Conservation (phyloP, 2,329 filamentous ascomycete species). For the Westerdykella aurantiaca region DNA sequence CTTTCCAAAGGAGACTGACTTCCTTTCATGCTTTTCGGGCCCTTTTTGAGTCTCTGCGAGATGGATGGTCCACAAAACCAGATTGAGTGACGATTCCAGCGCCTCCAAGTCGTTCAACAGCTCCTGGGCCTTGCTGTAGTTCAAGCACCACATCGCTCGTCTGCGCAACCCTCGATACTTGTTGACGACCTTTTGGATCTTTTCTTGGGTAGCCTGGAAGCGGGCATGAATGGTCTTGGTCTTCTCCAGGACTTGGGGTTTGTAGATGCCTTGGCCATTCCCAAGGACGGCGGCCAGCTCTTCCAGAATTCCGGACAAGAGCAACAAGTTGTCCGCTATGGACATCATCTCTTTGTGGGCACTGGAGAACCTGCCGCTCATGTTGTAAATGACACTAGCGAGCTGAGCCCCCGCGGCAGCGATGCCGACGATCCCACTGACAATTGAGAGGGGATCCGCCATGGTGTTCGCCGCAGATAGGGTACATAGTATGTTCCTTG, state of each 20-base stretch:
- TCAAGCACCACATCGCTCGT: constrained; percentile 1
- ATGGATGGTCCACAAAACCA: constrained; percentile 1
- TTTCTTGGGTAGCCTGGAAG: constrained; percentile 1
- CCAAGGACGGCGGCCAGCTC: constrained; percentile 1
- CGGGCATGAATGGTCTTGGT: neutral
- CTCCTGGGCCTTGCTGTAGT: constrained; percentile 1
- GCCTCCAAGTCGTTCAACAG: constrained; percentile 2
- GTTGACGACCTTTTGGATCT: constrained; percentile 2
- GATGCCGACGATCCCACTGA: constrained; percentile 1
- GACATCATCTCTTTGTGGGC: neutral
- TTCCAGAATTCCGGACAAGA: constrained; percentile 2
- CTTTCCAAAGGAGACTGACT: no score
- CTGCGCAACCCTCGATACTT: neutral
- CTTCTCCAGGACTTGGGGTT: constrained; percentile 1
- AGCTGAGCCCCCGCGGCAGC: constrained; percentile 2
- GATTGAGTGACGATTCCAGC: constrained; percentile 1
- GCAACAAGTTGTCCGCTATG: constrained; percentile 1
- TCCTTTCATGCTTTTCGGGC: no score
- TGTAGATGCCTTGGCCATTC: constrained; percentile 1
- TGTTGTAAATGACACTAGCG: constrained; percentile 1
- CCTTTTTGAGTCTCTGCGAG: no score
- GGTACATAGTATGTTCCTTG: no score
- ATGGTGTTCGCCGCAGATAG: no score
- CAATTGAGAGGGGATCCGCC: no score
- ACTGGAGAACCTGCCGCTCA: constrained; percentile 1